A percentile compares a stretch with the other conserved stretches of the same genome.
phyloP scores from a whole-genome alignment of 2,329 filamentous ascomycete species.

The Alternaria burnsii region DNA sequence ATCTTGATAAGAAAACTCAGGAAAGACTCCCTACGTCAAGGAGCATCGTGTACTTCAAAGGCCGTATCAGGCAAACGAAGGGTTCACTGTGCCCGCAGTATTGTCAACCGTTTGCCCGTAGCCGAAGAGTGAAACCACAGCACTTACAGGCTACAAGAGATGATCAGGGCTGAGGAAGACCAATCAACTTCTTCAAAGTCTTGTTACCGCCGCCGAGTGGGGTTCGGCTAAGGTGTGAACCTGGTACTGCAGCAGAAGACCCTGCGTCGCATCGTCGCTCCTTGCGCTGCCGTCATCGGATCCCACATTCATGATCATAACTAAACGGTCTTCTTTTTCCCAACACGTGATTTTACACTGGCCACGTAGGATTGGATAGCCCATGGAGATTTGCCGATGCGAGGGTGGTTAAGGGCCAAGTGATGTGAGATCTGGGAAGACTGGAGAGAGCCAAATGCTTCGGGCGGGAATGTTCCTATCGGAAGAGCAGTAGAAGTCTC shows the following conservation, averaged over 20 bases:
- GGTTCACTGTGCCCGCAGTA: background rate
- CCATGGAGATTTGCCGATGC: background rate
- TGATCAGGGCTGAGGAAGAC: background rate
- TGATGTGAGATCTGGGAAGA: background rate
- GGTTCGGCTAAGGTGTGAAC: conserved; percentile 1
- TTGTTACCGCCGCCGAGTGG: conserved; percentile 4
- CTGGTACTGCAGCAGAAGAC: conserved; percentile 5
- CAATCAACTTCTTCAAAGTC: background rate
- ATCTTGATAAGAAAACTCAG: background rate
- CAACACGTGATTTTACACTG: background rate
- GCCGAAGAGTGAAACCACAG: background rate
- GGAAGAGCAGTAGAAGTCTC: background rate
- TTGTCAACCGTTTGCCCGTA: background rate
- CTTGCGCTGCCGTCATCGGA: conserved; percentile 4
- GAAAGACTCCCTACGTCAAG: background rate
- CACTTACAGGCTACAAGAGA: background rate
- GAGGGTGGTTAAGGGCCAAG: background rate
- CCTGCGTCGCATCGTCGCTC: conserved; percentile 8
- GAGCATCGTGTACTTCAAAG: background rate
- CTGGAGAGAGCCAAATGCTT: too few species aligned
- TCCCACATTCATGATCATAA: background rate
- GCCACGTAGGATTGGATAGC: background rate
- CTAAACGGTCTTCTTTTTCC: background rate
- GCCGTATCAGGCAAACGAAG: background rate
- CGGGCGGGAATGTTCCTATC: background rate